Evolutionary conservation across 768 basidiomycete genomes (phyloP).

Genomic region (Tulasnella sp.): DNA sequence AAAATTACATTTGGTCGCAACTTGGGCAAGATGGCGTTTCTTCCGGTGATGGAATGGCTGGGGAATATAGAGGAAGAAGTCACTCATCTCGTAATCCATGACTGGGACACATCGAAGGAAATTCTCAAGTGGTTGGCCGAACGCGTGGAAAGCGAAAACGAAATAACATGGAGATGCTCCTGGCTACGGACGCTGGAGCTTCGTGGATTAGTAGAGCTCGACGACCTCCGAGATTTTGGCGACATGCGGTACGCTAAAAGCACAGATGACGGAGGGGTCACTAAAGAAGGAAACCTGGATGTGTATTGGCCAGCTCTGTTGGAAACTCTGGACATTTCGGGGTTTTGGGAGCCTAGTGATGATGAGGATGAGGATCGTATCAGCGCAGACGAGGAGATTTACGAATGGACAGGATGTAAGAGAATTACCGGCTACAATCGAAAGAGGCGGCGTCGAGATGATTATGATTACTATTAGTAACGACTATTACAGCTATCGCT

Average conservation of each 20-base stretch:
- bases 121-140: not conserved
- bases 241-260: not conserved
- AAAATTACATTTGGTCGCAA: not conserved
- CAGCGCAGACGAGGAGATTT: not conserved
- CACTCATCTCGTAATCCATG: not conserved
- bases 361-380: not conserved
- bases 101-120: not conserved
- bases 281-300: not conserved
- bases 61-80: too few species aligned
- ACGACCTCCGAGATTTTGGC: not conserved
- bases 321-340: not conserved
- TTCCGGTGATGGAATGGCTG: not conserved
- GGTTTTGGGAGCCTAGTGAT: not conserved
- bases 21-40: not conserved
- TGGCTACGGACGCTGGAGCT: not conserved
- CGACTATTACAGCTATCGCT: too few species aligned
- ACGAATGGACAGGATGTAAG: not conserved
- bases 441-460: not conserved
- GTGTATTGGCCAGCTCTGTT: not conserved
- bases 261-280: not conserved
- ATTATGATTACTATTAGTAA: not conserved
- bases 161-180: not conserved
- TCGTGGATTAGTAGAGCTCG: not conserved
- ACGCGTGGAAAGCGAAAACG: not conserved
- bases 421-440: not conserved